A percentile compares a stretch with the other conserved stretches of the same genome.
These are phyloP conservation scores for Mesotaenium endlicherianum DNA, from an alignment of 139 green algal genomes.

Conservation along the genomic window DNA sequence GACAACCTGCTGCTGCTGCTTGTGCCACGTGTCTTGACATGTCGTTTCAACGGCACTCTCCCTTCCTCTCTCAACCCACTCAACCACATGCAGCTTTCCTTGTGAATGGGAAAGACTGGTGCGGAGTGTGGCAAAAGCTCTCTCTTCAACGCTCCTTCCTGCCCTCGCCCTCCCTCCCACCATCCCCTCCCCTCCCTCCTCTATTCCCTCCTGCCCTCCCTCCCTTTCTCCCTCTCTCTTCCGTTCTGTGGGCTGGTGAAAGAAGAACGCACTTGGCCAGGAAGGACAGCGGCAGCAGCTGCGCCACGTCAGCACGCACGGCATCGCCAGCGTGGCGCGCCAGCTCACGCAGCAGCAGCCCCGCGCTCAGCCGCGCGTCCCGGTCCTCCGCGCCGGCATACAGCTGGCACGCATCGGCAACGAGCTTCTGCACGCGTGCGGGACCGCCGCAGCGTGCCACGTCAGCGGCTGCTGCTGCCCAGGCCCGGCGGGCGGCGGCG, in stretches of 20 bases:
- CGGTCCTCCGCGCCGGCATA: constrained; percentile 56
- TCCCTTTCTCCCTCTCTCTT: background rate
- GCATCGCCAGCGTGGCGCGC: background rate
- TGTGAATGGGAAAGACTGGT: too few relatives aligned
- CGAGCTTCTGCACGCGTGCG: constrained; percentile 62
- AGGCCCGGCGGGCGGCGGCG: constrained; percentile 53
- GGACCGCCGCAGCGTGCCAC: constrained; percentile 54
- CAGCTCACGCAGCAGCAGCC: constrained; percentile 39
- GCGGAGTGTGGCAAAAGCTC: background rate
- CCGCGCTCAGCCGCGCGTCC: constrained; percentile 28
- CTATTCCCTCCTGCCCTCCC: background rate
- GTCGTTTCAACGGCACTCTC: too few relatives aligned
- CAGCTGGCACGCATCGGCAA: constrained; percentile 60
- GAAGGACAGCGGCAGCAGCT: constrained; percentile 39
- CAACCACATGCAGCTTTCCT: too few relatives aligned
- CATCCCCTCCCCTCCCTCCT: background rate
- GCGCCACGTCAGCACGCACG: background rate
- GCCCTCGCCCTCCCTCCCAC: background rate
- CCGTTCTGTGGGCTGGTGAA: background rate
- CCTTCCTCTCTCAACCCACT: too few relatives aligned
- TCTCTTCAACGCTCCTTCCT: background rate
- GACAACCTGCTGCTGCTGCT: too few relatives aligned
- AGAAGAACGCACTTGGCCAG: constrained; percentile 16
- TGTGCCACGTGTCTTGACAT: too few relatives aligned
- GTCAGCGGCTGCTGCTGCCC: constrained; percentile 64